Conservation (phyloP, 2,329 filamentous ascomycete genomes). For the Ceratocystiopsis brevicomis region DNA sequence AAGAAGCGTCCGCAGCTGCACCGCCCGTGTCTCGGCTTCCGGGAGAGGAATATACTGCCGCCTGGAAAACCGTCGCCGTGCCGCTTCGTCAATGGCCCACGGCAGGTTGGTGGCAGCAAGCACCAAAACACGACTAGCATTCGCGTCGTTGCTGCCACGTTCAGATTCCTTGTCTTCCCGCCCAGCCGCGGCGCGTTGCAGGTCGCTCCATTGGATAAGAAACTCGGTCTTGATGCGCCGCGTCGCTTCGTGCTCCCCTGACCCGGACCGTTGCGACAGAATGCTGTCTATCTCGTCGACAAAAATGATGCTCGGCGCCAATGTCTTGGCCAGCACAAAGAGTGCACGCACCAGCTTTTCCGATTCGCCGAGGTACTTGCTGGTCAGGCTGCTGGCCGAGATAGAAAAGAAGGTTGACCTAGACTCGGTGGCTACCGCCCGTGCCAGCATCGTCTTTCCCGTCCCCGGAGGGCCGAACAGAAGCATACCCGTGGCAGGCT, state of each 20-base stretch:
- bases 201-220: conserved; percentile 88
- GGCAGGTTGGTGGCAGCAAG: conserved; percentile 90
- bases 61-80: conserved; percentile 72
- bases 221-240: conserved; percentile 95
- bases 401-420: conserved; percentile 95
- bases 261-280: conserved; percentile 63
- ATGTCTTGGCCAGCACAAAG: conserved; percentile 70
- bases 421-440: conserved; percentile 86
- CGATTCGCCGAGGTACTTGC: conserved; percentile 88
- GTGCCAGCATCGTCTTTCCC: conserved; percentile 93
- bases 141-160: conserved; percentile 28
- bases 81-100: conserved; percentile 95
- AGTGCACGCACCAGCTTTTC: conserved; percentile 90
- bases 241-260: conserved; percentile 81
- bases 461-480: conserved; percentile 95
- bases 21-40: conserved; percentile 60
- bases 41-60: conserved; percentile 92
- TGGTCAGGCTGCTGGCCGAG: conserved; percentile 81
- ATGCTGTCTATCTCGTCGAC: conserved; percentile 96
- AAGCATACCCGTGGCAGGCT: conserved; percentile 87
- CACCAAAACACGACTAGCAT: conserved; percentile 76
- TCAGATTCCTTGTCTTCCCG: conserved; percentile 49
- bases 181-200: conserved; percentile 73
- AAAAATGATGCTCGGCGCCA: conserved; percentile 93
- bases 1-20: conserved; percentile 61